Conservation (phyloP, 352 stramenopile species). For the Globisporangium cederbergense region DNA sequence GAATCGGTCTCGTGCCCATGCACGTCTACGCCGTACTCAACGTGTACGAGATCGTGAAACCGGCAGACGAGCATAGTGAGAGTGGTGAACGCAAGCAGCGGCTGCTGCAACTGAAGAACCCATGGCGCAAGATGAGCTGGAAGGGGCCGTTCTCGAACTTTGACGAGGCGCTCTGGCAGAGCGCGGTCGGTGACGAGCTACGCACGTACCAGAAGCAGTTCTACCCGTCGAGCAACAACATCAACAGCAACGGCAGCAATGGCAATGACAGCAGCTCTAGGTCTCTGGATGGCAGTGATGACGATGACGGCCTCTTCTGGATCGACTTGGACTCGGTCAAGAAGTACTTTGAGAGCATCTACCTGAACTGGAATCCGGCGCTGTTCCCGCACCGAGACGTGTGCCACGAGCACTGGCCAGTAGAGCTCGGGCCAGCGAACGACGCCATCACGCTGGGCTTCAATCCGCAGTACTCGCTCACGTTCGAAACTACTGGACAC, state of each 20-base stretch:
- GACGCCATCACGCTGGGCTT: conserved; percentile 91
- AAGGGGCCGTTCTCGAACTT: conserved; percentile 80
- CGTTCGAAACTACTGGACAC: conserved; percentile 33
- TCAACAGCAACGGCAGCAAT: neutral
- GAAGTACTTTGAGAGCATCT: conserved; percentile 91
- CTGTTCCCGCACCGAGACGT: conserved; percentile 87
- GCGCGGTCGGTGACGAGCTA: conserved; percentile 53
- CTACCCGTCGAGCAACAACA: conserved; percentile 24
- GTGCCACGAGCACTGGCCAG: conserved; percentile 82
- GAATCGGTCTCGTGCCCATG: conserved; percentile 91
- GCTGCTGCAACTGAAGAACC: conserved; percentile 96
- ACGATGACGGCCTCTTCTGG: conserved; percentile 96
- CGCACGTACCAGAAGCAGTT: conserved; percentile 51
- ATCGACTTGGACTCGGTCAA: conserved; percentile 94
- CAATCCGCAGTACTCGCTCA: conserved; percentile 93
- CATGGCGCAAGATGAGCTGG: conserved; percentile 89
- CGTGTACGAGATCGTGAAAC: conserved; percentile 75
- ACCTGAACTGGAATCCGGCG: conserved; percentile 95
- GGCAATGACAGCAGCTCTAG: conserved; percentile 3
- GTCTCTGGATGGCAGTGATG: neutral
- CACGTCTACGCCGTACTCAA: conserved; percentile 97
- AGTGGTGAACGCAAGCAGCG: conserved; percentile 34
- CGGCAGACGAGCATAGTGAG: conserved; percentile 5
- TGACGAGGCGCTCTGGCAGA: conserved; percentile 53
- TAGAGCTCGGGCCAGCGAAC: conserved; percentile 76